Percentiles rank a stretch among this genome's conserved stretches.
phyloP scores from a whole-genome alignment of 1,284 basidiomycete species.

The Afroboletus lepidellus region DNA sequence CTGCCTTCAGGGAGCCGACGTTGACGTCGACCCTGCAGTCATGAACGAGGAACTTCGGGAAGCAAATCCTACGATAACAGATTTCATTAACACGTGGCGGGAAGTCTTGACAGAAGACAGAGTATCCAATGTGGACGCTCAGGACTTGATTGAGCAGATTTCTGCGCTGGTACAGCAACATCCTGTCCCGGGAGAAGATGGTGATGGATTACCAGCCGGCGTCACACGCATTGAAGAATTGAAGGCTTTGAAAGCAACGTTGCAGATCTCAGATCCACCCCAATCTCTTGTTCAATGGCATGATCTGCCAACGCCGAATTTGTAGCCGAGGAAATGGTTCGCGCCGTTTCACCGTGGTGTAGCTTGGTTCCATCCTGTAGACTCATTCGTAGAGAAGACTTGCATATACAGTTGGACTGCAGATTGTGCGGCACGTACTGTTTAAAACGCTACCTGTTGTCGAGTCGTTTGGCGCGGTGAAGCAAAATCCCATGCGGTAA shows the following conservation, averaged over 20 bases:
- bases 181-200: slow-evolving; percentile 45
- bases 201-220: slow-evolving; percentile 46
- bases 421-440: too few relatives aligned
- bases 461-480: too few relatives aligned
- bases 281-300: slow-evolving; percentile 65
- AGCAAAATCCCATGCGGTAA: too few relatives aligned
- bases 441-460: too few relatives aligned
- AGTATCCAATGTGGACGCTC: slow-evolving; percentile 43
- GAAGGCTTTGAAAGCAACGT: slow-evolving; percentile 65
- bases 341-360: background rate
- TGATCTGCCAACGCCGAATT: slow-evolving; percentile 56
- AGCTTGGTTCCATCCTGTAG: background rate
- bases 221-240: slow-evolving; percentile 69
- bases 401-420: too few relatives aligned
- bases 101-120: slow-evolving; percentile 47
- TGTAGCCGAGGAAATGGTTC: slow-evolving; percentile 28
- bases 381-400: too few relatives aligned
- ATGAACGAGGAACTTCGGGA: slow-evolving; percentile 46
- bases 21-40: slow-evolving; percentile 52
- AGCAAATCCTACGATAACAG: slow-evolving; percentile 44
- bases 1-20: slow-evolving; percentile 50
- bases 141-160: slow-evolving; percentile 49
- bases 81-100: slow-evolving; percentile 57
- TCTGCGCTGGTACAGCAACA: slow-evolving; percentile 38
- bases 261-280: slow-evolving; percentile 53